phyloP scores from a whole-genome alignment of 148 eudicot genomes.

The Simmondsia chinensis region DNA sequence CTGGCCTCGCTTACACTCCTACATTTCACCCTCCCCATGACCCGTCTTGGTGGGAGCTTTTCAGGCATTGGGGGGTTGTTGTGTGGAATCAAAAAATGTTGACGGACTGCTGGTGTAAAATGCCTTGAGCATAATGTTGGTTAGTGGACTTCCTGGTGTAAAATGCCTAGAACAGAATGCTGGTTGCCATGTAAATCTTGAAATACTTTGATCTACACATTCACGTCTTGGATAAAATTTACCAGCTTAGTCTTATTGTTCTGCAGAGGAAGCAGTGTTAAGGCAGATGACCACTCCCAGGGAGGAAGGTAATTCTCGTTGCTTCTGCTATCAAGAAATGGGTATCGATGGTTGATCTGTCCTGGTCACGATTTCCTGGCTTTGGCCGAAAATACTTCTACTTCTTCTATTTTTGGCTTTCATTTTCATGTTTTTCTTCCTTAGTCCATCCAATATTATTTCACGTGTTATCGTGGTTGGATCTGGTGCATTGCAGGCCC shows the following conservation, averaged over 20 bases:
- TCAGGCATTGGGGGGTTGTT: too few species aligned
- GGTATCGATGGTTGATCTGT: not conserved
- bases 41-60: too few species aligned
- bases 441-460: not conserved
- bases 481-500: slow-evolving; percentile 15
- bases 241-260: slow-evolving; percentile 13
- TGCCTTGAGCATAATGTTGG: too few species aligned
- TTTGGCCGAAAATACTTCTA: not conserved
- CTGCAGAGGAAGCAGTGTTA: slow-evolving; percentile 67
- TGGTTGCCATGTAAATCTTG: too few species aligned
- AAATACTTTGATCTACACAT: not conserved
- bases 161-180: too few species aligned
- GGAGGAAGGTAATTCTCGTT: slow-evolving; percentile 47
- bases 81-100: too few species aligned
- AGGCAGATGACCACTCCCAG: slow-evolving; percentile 52
- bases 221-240: not conserved
- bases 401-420: not conserved
- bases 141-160: too few species aligned
- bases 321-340: not conserved
- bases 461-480: not conserved
- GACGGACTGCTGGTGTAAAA: too few species aligned
- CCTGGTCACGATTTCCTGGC: not conserved
- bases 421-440: not conserved
- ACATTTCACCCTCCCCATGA: too few species aligned
- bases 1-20: too few species aligned